Base-by-base conservation (phyloP, 306 rosid species). In the Sesbania bispinosa region DNA sequence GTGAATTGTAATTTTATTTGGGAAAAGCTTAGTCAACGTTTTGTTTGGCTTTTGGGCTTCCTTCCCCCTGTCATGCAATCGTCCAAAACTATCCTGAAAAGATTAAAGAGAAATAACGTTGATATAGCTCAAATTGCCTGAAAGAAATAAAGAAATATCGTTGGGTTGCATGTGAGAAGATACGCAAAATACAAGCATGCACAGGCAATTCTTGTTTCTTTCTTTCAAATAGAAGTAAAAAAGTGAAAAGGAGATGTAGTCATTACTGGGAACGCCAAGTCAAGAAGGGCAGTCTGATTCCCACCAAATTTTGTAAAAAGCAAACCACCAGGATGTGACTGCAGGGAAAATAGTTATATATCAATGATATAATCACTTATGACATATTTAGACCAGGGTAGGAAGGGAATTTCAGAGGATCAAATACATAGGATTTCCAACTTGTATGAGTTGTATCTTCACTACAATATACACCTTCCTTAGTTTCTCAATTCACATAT, bases 251-350 rank as follows among this genome's bases (percentile, higher is more conserved):
- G 64, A 65, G 62, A 66, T 38, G 35, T 30, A 46, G 62, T 36
- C 80, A 76, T 78, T 91, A 95, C 99, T 26, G 99, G 97, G 80
- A 95, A 95, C 61, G 99, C 97, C 86, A 95, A 82, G 84, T 95
- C 97, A 79, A 95, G 96, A 84, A 95, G 96, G 62, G 99, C 99
- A 78, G 99, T 95, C 81, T 95, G 99, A 69, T 86, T 95, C 88
- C 99, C 80, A 61, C 97, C 96, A 14, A 95, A 92, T 83, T 95
- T 95, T 0, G 99, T 95, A 86, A 95, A 95, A 80, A 95, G 96
- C 63, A 95, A 77, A 83, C 99, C 97, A 50, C 99, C 99, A n/a
- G 97, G 96, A 86, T 92, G 99, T 3, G 97, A 84, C 99, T 95
- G 90, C 69, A 85, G 85, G 70, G 36, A 36, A 81, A 75, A 46